phyloP scores from a whole-genome alignment of 2,329 filamentous ascomycete genomes.

The Fusarium camptoceras region DNA sequence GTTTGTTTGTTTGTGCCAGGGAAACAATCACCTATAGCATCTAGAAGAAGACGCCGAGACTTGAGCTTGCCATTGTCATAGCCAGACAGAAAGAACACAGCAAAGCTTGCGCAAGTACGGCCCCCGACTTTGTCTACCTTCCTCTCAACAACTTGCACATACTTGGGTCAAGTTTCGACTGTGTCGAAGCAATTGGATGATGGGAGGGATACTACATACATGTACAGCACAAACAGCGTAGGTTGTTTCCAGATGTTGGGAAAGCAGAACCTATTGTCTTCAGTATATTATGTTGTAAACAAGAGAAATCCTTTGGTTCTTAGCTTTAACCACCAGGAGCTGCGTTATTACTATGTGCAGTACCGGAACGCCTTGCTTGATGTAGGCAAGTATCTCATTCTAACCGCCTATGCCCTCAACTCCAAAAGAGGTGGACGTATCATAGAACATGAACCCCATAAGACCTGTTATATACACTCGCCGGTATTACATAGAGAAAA shows the following conservation, averaged over 20 bases:
- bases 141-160: background rate
- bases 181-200: background rate
- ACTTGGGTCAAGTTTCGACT: background rate
- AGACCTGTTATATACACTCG: background rate
- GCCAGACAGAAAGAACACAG: no score
- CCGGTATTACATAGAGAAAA: background rate
- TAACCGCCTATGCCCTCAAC: background rate
- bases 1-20: background rate
- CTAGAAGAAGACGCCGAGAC: background rate
- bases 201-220: background rate
- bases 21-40: background rate
- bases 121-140: background rate
- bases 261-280: background rate
- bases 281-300: background rate
- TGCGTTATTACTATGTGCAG: background rate
- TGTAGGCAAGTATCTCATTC: background rate
- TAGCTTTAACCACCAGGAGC: background rate
- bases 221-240: background rate
- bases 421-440: background rate
- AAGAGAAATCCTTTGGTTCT: conserved; percentile 5
- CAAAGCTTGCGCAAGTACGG: background rate
- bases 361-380: conserved; percentile 26
- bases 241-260: background rate
- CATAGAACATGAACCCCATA: background rate
- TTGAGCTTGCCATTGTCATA: background rate